A percentile compares a stretch with the other conserved stretches of the same genome.
Conservation (phyloP, 225 moss, liverwort and hornwort species). For the Sphagnum contortum region DNA sequence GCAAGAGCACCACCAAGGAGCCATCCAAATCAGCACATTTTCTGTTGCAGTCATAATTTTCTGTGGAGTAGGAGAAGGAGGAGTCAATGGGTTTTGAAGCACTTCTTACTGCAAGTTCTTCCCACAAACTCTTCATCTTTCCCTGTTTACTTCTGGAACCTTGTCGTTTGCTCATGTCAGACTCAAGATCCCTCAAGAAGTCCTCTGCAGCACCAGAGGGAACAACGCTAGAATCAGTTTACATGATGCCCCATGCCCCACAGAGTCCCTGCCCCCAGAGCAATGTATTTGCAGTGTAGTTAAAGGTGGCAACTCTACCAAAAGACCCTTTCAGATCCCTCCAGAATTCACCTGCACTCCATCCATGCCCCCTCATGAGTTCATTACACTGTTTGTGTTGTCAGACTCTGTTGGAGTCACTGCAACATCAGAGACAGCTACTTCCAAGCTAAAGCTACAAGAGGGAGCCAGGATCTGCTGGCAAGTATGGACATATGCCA, state of each 20-base stretch:
- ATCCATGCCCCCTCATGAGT: conserved; percentile 27
- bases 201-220: conserved; percentile 51
- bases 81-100: neutral
- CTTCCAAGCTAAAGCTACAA: no score
- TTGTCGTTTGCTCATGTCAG: conserved; percentile 46
- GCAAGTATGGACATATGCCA: no score
- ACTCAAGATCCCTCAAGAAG: conserved; percentile 82
- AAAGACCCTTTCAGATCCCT: conserved; percentile 81
- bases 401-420: no score
- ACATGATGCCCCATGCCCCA: conserved; percentile 7
- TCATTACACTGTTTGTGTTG: neutral
- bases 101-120: conserved; percentile 78
- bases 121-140: conserved; percentile 90
- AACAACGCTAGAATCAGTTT: conserved; percentile 24
- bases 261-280: conserved; percentile 7
- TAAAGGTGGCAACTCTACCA: conserved; percentile 70
- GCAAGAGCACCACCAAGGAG: neutral
- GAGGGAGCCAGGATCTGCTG: no score
- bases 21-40: conserved; percentile 1
- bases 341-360: conserved; percentile 95
- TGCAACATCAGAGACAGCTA: no score
- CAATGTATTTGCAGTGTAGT: conserved; percentile 14
- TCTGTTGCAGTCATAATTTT: no score
- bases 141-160: conserved; percentile 23
- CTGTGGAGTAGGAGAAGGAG: no score